Conservation (phyloP, 805 yeast genomes). For the Candida gorgasii region DNA sequence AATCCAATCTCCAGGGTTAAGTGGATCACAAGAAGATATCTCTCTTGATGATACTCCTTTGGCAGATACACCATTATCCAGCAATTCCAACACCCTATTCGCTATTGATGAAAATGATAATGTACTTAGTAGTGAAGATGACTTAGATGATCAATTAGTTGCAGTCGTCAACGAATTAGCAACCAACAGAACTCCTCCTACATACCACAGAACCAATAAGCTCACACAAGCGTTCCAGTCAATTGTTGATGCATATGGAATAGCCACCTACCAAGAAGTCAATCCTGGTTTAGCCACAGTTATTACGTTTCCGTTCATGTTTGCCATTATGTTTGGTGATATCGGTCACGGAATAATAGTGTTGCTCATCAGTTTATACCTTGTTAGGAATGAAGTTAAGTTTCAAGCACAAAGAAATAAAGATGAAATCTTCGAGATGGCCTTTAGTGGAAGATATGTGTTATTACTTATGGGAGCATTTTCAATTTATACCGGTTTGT, state of each 20-base stretch:
- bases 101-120: conserved; percentile 22
- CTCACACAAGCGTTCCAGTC: conserved; percentile 69
- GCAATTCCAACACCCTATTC: conserved; percentile 20
- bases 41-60: conserved; percentile 11
- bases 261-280: conserved; percentile 72
- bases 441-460: conserved; percentile 69
- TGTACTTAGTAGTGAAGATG: conserved; percentile 11
- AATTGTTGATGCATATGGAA: conserved; percentile 76
- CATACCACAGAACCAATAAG: conserved; percentile 68
- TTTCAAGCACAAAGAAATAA: conserved; percentile 55
- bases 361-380: conserved; percentile 51
- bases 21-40: conserved; percentile 20
- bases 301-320: conserved; percentile 78
- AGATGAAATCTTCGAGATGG: conserved; percentile 79
- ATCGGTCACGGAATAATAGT: conserved; percentile 74
- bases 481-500: conserved; percentile 72
- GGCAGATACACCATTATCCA: conserved; percentile 4
- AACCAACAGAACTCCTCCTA: conserved; percentile 70
- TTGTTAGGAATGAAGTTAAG: conserved; percentile 56
- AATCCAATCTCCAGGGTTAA: conserved; percentile 12
- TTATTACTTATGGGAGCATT: conserved; percentile 68
- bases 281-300: conserved; percentile 76
- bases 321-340: conserved; percentile 84
- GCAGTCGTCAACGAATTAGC: conserved; percentile 59
- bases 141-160: conserved; percentile 22